Evolutionary conservation across 495 filamentous ascomycete species (phyloP), one percentile per base, ranked within the genome.

Genomic region (Friedmanniomyces endolithicus): DNA sequence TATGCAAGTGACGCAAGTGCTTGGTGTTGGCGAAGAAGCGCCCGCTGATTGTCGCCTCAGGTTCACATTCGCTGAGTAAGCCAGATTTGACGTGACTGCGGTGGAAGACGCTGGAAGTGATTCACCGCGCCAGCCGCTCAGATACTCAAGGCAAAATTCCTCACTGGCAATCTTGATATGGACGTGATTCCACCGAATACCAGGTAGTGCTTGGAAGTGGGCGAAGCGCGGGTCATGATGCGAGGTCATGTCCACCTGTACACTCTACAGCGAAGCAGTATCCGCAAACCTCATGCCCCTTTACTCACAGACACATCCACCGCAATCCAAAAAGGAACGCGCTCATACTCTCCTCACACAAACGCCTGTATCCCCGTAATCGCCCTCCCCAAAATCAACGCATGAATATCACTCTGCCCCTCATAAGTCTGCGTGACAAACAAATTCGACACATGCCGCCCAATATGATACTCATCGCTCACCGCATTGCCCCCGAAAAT

Each of bases 351-450:
- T 4, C 20, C 29, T 55, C 34, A 64, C 11, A 61, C 58, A 47
- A 86, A 86, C 4, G 82, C 82, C 67, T 86, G 82, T 17, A 83
- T 72, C 17, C 82, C 81, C 0, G 82, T 86, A 51, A 86, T 84
- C 24, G 83, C 83, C 50, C 83, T 74, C 23, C 83, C 83, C 20
- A 86, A 67, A 49, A 86, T 86, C 66, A 86, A 66, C 17, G 76
- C 80, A 67, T 95, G 90, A 60, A 95, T 95, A 71, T 97, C 90
- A 59, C 88, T 94, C 68, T 95, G 90, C 8, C 90, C 90, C 71
- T 96, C 92, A 59, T 98, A 98, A 0, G 90, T 97, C 68, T 96
- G 90, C 43, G 90, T 95, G 50, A 98, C 94, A 67, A 94, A 97
- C 56, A 98, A 66, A 67, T 98, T 98, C 41, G 92, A 85, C 29